Conservation (phyloP, 2,329 filamentous ascomycete genomes). For the Coniochaeta pulveracea region DNA sequence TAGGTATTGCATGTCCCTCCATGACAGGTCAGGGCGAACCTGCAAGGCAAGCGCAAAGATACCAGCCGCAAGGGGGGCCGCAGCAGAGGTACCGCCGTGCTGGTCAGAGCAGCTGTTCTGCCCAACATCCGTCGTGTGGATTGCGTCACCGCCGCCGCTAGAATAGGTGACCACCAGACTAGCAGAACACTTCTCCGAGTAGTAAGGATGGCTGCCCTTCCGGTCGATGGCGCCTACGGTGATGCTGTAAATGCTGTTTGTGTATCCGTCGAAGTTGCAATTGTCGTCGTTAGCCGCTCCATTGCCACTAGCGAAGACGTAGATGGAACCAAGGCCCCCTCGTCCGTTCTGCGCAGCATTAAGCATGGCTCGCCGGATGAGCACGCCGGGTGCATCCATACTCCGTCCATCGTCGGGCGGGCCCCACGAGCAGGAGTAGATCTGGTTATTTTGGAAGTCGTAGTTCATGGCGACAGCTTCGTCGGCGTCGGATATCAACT, state of each 20-base stretch:
- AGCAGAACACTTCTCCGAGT: constrained; percentile 92
- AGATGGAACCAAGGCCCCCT: constrained; percentile 74
- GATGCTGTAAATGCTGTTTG: constrained; percentile 98
- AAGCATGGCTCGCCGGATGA: constrained; percentile 84
- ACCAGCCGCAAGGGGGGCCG: constrained; percentile 83
- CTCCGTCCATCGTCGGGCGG: constrained; percentile 85
- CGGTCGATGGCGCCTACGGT: constrained; percentile 89
- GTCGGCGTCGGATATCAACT: constrained; percentile 81
- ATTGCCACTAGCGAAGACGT: constrained; percentile 94
- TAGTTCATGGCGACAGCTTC: constrained; percentile 91
- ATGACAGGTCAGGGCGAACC: constrained; percentile 74
- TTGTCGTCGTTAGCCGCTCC: constrained; percentile 82
- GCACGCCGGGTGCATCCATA: constrained; percentile 85
- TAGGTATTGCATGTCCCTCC: constrained; percentile 92
- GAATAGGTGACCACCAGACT: constrained; percentile 95
- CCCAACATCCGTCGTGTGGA: constrained; percentile 95
- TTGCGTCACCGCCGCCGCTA: constrained; percentile 77
- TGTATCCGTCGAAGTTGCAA: constrained; percentile 99
- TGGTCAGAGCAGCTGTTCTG: constrained; percentile 62
- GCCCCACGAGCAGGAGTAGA: constrained; percentile 98
- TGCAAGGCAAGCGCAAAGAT: constrained; percentile 83
- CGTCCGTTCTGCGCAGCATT: constrained; percentile 86
- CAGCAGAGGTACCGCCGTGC: constrained; percentile 94
- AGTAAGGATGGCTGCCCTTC: constrained; percentile 81
- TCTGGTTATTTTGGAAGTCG: constrained; percentile 81